Evolutionary conservation across 2,329 filamentous ascomycete species (phyloP).

Genomic region (Arthrinium phaeospermum): DNA sequence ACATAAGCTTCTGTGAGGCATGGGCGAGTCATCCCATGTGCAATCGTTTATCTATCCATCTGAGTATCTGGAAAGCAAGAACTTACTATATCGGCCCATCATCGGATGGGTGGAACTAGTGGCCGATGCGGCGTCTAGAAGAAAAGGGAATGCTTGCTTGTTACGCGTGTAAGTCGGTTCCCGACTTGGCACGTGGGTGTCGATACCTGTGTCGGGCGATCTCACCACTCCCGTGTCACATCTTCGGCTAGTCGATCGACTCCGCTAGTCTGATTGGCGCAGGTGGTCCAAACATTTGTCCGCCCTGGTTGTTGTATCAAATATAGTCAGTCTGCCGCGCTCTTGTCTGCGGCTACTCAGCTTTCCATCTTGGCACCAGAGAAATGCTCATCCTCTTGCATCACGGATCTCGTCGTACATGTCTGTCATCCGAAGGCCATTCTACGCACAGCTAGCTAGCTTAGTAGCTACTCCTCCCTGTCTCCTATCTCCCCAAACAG

Average conservation of each 20-base stretch:
- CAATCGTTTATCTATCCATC: neutral
- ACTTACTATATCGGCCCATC: neutral
- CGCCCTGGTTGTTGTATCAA: neutral
- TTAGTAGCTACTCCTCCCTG: neutral
- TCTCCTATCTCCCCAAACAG: neutral
- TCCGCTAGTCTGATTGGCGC: neutral
- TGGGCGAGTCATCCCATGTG: neutral
- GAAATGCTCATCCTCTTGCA: neutral
- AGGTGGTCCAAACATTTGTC: neutral
- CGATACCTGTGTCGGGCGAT: neutral
- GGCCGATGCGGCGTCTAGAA: neutral
- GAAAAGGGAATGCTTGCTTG: neutral
- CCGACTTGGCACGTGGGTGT: neutral
- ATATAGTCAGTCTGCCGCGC: neutral
- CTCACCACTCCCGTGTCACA: conserved; percentile 11
- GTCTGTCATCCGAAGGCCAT: neutral
- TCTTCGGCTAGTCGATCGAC: neutral
- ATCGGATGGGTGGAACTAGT: neutral
- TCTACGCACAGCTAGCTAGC: neutral
- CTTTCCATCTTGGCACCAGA: neutral
- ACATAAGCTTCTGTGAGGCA: neutral
- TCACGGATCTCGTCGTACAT: neutral
- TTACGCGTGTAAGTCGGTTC: neutral
- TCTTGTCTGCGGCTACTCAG: neutral
- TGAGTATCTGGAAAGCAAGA: too few relatives aligned